A percentile compares a stretch with the other conserved stretches of the same genome.
Evolutionary conservation across 176 grass and related monocot genomes (phyloP).

Genomic region (Aegilops speltoides): DNA sequence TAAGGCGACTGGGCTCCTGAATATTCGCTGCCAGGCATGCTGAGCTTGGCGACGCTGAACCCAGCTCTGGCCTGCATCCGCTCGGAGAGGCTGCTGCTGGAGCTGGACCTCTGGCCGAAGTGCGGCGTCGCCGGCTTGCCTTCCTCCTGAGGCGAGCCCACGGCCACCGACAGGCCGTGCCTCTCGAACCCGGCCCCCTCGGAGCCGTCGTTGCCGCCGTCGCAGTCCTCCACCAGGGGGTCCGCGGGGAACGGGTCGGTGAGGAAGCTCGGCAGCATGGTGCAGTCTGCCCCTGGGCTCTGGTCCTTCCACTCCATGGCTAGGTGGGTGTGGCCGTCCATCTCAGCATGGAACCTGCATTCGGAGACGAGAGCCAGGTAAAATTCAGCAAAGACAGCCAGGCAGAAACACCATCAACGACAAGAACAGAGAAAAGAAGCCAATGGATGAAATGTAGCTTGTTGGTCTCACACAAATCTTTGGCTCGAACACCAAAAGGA

Average conservation of each 20-base stretch:
- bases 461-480: not conserved
- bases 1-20: slow-evolving; percentile 58
- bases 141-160: slow-evolving; percentile 18
- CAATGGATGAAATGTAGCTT: not conserved
- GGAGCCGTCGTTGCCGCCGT: not conserved
- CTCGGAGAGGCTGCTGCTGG: slow-evolving; percentile 43
- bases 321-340: slow-evolving; percentile 38
- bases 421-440: not conserved
- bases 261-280: slow-evolving; percentile 25
- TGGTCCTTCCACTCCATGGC: slow-evolving; percentile 42
- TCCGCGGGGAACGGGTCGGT: slow-evolving; percentile 33
- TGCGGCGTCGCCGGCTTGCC: slow-evolving; percentile 20
- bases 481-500: not conserved
- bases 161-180: slow-evolving; percentile 27
- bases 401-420: not conserved
- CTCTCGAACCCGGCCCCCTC: slow-evolving; percentile 3
- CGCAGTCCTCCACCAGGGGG: slow-evolving; percentile 2
- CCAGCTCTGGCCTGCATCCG: slow-evolving; percentile 58
- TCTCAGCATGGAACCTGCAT: slow-evolving; percentile 28
- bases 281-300: slow-evolving; percentile 6
- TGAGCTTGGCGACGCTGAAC: slow-evolving; percentile 47
- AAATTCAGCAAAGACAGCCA: not conserved
- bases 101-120: slow-evolving; percentile 36
- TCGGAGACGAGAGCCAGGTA: not conserved
- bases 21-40: slow-evolving; percentile 21